These are phyloP conservation scores for Skeletonema menzelii DNA, from an alignment of 108 stramenopile genomes.

Conservation along the genomic window DNA sequence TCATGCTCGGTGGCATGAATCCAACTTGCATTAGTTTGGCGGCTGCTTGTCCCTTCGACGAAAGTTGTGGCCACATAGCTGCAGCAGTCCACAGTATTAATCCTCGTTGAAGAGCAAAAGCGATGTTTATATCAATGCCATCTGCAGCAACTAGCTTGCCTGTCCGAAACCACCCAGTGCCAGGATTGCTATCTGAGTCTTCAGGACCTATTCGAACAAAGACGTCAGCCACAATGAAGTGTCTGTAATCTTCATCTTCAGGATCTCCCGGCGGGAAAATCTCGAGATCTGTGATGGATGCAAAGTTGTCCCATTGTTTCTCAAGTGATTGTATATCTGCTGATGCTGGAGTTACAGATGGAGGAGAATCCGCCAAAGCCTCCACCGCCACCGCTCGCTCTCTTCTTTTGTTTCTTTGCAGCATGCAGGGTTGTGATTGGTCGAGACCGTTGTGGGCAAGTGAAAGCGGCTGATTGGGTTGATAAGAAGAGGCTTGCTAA, in stretches of 20 bases:
- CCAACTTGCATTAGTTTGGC: conserved; percentile 35
- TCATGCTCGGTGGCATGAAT: conserved; percentile 35
- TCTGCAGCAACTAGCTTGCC: conserved; percentile 36
- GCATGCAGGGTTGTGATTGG: background rate
- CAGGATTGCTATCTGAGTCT: conserved; percentile 1
- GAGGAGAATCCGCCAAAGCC: conserved; percentile 18
- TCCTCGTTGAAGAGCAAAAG: conserved; percentile 46
- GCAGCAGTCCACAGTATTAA: conserved; percentile 50
- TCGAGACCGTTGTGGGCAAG: background rate
- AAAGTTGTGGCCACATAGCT: conserved; percentile 39
- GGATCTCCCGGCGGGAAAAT: conserved; percentile 34
- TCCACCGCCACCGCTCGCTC: conserved; percentile 19
- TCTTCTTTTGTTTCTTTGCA: conserved; percentile 25
- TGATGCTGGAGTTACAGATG: background rate
- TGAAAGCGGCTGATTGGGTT: background rate
- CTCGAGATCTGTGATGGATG: conserved; percentile 45
- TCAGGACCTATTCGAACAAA: conserved; percentile 28
- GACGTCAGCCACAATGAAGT: conserved; percentile 43
- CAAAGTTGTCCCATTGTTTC: conserved; percentile 47
- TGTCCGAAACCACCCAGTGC: conserved; percentile 43
- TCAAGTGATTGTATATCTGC: conserved; percentile 45
- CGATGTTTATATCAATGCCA: conserved; percentile 15
- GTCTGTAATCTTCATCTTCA: conserved; percentile 36
- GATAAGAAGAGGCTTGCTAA: no score
- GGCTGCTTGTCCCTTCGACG: conserved; percentile 35